These are phyloP conservation scores for Chlorociboria aeruginascens DNA, from an alignment of 495 filamentous ascomycete species.

Conservation along the genomic window DNA sequence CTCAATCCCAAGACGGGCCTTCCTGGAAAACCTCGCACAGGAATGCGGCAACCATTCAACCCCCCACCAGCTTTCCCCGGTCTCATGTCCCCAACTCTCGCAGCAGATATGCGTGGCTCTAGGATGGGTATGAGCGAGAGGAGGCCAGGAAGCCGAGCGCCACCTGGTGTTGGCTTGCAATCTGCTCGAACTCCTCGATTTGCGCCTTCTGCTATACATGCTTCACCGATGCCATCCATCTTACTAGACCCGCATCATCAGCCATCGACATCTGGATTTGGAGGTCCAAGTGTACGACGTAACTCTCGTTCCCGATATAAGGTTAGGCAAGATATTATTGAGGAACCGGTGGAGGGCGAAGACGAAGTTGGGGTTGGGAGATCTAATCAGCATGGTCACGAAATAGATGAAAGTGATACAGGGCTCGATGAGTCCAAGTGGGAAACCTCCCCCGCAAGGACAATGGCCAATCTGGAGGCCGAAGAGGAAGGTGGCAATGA, in stretches of 20 bases:
- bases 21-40: conserved; percentile 33
- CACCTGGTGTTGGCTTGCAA: neutral
- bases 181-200: conserved; percentile 15
- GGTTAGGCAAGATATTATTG: conserved; percentile 31
- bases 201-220: conserved; percentile 21
- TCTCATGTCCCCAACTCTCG: conserved; percentile 48
- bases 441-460: conserved; percentile 24
- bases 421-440: conserved; percentile 32
- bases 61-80: conserved; percentile 70
- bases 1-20: conserved; percentile 46
- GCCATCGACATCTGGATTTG: conserved; percentile 42
- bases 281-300: conserved; percentile 30
- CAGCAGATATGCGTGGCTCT: conserved; percentile 41
- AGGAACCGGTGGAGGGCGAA: conserved; percentile 33
- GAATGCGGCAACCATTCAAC: conserved; percentile 52
- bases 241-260: conserved; percentile 82
- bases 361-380: conserved; percentile 8
- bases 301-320: conserved; percentile 31
- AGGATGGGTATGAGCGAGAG: conserved; percentile 33
- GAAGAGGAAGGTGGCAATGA: conserved; percentile 36
- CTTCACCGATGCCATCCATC: conserved; percentile 56
- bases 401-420: conserved; percentile 15
- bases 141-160: conserved; percentile 17
- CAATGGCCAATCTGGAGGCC: conserved; percentile 21
- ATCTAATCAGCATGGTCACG: conserved; percentile 4